A percentile compares a stretch with the other conserved stretches of the same genome.
These are phyloP conservation scores for Claviceps sp. DNA, from an alignment of 2,329 filamentous ascomycete species.

Conservation along the genomic window DNA sequence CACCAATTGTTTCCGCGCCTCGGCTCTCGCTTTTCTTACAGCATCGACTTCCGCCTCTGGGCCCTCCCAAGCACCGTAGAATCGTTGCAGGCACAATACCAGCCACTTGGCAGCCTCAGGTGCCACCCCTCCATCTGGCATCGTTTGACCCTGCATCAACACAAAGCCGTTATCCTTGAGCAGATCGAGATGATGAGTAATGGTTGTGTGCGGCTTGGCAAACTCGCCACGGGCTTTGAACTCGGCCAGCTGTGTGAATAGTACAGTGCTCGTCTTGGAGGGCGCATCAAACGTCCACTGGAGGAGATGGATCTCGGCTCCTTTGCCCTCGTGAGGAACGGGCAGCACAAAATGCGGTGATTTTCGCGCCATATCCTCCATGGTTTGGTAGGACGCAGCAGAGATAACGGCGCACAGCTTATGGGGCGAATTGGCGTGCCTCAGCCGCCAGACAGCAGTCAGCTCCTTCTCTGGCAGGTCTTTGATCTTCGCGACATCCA, in stretches of 20 bases:
- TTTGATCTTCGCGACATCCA: conserved; percentile 69
- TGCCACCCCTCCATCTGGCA: conserved; percentile 61
- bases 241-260: conserved; percentile 89
- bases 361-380: conserved; percentile 55
- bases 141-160: conserved; percentile 70
- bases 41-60: conserved; percentile 21
- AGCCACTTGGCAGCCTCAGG: conserved; percentile 80
- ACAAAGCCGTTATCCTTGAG: conserved; percentile 62
- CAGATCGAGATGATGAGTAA: conserved; percentile 83
- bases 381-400: conserved; percentile 55
- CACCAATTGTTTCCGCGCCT: conserved; percentile 55
- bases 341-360: conserved; percentile 88
- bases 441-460: conserved; percentile 77
- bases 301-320: conserved; percentile 88
- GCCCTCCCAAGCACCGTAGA: conserved; percentile 59
- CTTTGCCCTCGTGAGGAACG: conserved; percentile 52
- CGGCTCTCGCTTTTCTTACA: conserved; percentile 39
- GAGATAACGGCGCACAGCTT: conserved; percentile 79
- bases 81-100: conserved; percentile 84
- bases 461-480: conserved; percentile 68
- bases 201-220: conserved; percentile 80
- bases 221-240: conserved; percentile 86
- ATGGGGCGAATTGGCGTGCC: conserved; percentile 58
- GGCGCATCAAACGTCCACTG: conserved; percentile 82
- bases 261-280: conserved; percentile 54